phyloP scores from a whole-genome alignment of 306 rosid genomes.

The Malus domestica region DNA sequence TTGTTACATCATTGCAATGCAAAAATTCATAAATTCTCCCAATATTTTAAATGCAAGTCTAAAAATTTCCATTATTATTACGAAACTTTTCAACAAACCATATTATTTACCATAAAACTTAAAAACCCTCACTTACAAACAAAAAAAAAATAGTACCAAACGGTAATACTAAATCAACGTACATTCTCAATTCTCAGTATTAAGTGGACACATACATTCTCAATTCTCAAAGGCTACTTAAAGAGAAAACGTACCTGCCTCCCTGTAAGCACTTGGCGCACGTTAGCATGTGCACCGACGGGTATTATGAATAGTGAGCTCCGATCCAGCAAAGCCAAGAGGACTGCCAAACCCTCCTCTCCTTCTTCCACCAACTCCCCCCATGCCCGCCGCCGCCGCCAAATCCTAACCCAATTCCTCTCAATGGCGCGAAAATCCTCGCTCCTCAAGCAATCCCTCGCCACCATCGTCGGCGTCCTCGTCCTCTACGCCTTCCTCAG shows the following conservation, averaged over 20 bases:
- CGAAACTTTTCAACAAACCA: rapidly evolving
- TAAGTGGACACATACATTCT: no score
- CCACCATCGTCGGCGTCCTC: slow-evolving; percentile 29
- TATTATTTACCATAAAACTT: no score
- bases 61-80: no score
- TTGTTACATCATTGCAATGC: no score
- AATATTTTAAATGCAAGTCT: no score
- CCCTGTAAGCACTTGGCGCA: not conserved
- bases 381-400: not conserved
- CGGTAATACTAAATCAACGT: rapidly evolving
- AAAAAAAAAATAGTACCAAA: rapidly evolving
- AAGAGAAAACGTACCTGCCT: no score
- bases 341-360: not conserved
- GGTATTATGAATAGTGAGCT: not conserved
- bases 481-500: slow-evolving; percentile 41
- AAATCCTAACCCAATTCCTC: not conserved
- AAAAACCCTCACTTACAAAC: rapidly evolving
- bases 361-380: not conserved
- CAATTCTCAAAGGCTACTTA: no score
- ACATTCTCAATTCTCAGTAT: no score
- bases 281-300: not conserved
- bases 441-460: slow-evolving; percentile 50
- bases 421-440: slow-evolving; percentile 52
- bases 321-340: slow-evolving; percentile 12
- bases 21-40: no score